Conservation (phyloP, 1,139 yeast species). For the Hyphopichia wangnamkhiaoensis region DNA sequence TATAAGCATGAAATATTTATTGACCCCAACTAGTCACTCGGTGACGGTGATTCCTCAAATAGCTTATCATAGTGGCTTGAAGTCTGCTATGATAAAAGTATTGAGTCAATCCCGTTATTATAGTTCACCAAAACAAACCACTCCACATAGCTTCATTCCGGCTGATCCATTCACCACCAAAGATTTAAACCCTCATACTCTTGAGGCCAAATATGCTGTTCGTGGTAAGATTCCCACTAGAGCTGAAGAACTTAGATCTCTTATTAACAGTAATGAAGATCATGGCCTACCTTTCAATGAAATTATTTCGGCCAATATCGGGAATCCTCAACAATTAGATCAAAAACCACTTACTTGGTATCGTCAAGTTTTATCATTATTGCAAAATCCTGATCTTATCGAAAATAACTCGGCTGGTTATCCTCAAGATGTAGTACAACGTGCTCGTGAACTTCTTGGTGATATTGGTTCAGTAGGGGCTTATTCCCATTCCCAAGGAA, state of each 20-base stretch:
- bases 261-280: conserved; percentile 51
- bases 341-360: conserved; percentile 95
- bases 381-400: conserved; percentile 80
- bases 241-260: conserved; percentile 76
- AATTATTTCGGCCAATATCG: conserved; percentile 89
- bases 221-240: conserved; percentile 91
- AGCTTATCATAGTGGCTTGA: too few relatives aligned
- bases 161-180: conserved; percentile 20
- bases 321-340: conserved; percentile 95
- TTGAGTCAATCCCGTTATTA: too few relatives aligned
- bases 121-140: background rate
- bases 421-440: conserved; percentile 69
- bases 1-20: too few relatives aligned
- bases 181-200: conserved; percentile 72
- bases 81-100: too few relatives aligned
- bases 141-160: conserved; percentile 16
- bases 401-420: conserved; percentile 35
- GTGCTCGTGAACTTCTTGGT: conserved; percentile 63
- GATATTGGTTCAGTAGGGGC: conserved; percentile 88
- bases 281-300: conserved; percentile 71
- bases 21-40: too few relatives aligned
- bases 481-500: conserved; percentile 91
- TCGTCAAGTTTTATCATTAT: conserved; percentile 80
- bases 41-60: too few relatives aligned
- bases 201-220: conserved; percentile 92